Base-by-base conservation (phyloP, 441 rosid genomes). In the Erysimum pusillum region DNA sequence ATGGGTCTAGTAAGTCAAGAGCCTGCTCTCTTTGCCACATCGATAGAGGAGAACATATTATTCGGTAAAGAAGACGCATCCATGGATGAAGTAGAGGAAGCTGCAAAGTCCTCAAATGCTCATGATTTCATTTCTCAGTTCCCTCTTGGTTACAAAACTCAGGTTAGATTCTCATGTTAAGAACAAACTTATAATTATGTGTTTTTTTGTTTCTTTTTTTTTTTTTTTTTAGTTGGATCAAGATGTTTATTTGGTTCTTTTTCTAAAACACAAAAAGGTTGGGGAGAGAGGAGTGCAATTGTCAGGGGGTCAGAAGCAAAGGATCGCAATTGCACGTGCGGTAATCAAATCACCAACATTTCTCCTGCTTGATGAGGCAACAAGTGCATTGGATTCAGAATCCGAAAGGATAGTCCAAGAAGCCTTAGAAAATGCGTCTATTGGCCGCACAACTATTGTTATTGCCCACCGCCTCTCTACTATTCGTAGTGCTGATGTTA, bases 1-100 rank as follows among this genome's bases (percentile, higher is more conserved):
- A 90, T 92, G 92, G 94, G 97, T 12, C 67, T 88, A 71, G 94
- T 92, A 66, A 87, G 93, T 85, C 96, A 92, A 72, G 96, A 92
- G 73, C 94, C 97, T 1, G 85, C 87, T 5, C 83, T 92, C 2
- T 90, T 92, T 57, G 92, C 89, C 49, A 88, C 96, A 5, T 74
- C 84, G 4, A 90, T 92, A 11, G 85, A 84, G 36, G 91, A 90
- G 52, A 92, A 92, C 69, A 86, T 92, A 66, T 80, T 92, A 10
- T 92, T 90, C 58, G 96, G 94, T 4, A 89, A 88, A 74, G 97
- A 92, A 71, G 90, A 89, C 22, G 97, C 89, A 3, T 6, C 85
- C 0, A 74, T 86, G 63, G 88, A 85, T 17, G 88, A 92, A 59
- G 81, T 87, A 9, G 44, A 83, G 45, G 88, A 83, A 70, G 91